Evolutionary conservation across 2,329 filamentous ascomycete genomes (phyloP).

Genomic region (Fusarium haematococcum): DNA sequence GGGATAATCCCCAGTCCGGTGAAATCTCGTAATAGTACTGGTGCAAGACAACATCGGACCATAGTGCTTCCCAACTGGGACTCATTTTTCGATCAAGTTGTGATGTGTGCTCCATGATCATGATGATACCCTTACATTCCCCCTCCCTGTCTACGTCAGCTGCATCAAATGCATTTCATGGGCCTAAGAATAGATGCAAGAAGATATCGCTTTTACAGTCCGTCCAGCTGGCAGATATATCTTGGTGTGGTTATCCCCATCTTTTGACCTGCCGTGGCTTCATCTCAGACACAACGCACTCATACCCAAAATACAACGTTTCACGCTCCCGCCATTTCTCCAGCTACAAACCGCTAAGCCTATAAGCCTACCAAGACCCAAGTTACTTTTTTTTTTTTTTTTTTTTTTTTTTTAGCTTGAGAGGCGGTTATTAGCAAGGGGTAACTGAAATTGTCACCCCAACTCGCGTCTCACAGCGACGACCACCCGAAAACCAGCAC

Average conservation of each 20-base stretch:
- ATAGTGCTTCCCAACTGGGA: not conserved
- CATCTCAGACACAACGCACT: not conserved
- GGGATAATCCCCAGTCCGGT: not conserved
- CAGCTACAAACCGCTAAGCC: not conserved
- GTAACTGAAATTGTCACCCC: not conserved
- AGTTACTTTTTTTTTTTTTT: not conserved
- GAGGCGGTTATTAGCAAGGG: not conserved
- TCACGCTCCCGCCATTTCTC: not conserved
- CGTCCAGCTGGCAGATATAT: not conserved
- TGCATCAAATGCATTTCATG: not conserved
- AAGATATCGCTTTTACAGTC: not conserved
- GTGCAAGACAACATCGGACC: not conserved
- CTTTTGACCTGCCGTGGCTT: not conserved
- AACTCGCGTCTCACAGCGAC: too few species aligned
- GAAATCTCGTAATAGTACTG: not conserved
- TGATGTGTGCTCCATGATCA: not conserved
- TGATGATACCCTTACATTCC: not conserved
- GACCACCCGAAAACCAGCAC: not conserved
- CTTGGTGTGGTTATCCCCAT: not conserved
- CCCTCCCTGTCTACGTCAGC: not conserved
- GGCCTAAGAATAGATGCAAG: not conserved
- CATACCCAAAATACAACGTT: not conserved
- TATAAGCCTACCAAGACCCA: not conserved
- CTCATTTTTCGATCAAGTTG: not conserved
- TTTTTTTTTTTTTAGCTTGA: not conserved